Base-by-base conservation (phyloP, 116 monocot genomes). In the Iris pallida region DNA sequence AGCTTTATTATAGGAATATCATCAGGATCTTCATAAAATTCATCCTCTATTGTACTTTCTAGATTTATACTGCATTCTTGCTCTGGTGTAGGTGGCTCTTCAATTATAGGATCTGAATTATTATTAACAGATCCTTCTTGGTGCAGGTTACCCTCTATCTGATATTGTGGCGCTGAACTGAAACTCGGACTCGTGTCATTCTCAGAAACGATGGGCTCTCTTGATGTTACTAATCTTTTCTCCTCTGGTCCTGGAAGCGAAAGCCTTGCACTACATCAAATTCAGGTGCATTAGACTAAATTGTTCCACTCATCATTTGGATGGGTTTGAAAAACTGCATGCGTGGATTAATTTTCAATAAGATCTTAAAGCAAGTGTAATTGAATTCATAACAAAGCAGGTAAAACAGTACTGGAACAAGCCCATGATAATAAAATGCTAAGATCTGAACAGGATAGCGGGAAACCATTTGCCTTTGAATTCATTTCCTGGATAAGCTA, bases 191-290 rank as follows among this genome's bases (percentile, higher is more conserved):
- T n/a, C 20, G n/a, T 10, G 11, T 15, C 12, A 48, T 9, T 47
- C 18, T 63, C 64, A 20, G 56, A 63, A 8, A 66, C 63, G 52
- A 55, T 41, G 9, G 71, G 63, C 9, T 42, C 5, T 57, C 54
- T 45, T 16, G 79, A 79, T 47, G 17, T 64, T n/a, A 79, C 73
- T 3, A 73, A 16, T 52, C 77, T 45, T 67, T 80, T 85, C 52
- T 80, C 85, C 55, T 78, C 77, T 46, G 80, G 85, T 46, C 73
- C 77, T 45, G 85, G 73, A 66, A 80, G 77, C 48, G 76, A 70
- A 17, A 76, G 70, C 57, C 73, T 73, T 73, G 80, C 80, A 74
- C 85, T 85, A 51, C 49, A 51, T 58, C 16, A 17, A 7, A 30
- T 30, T 30, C 30, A 30, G 30, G 30, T 30, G 30, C 30, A 30